Base-by-base conservation (phyloP, 306 rosid genomes). In the Quercus aquifolioides region DNA sequence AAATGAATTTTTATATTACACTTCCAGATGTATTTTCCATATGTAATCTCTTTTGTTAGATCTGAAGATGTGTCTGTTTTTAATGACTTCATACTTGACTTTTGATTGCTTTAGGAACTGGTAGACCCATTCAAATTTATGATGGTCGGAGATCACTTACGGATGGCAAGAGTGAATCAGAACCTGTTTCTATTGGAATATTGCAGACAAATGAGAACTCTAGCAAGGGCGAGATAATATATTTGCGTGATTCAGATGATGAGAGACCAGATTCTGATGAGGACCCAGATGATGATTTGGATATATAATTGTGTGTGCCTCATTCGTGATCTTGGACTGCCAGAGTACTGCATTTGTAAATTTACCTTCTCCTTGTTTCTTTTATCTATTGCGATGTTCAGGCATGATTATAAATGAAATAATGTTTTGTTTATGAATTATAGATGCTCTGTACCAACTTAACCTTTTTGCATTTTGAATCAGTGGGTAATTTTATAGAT, bases 241-340 rank as follows among this genome's bases (percentile, higher is more conserved):
- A 92, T 83, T 90, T 84, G 25, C 95, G 97, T 3, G 99, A 94
- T 83, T 94, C 99, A 13, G 99, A 94, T 55, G 99, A 90, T 76
- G 97, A 94, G 89, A 94, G 88, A 92, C 99, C 97, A 58, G 99
- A 94, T 84, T 94, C 99, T 67, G 99, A 92, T 79, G 99, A 94
- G 87, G 99, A 94, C 80, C 99, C 97, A 30, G 97, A 92, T 77
- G 97, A 94, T 88, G 99, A 94, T 87, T 84, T 92, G 81, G 99
- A 94, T 79, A 94, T 94, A 78, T 94, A 76, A 87, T 41, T 58
- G 38, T 71, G 41, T 71, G 20, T 6, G 23, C 19, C 17, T 30
- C 33, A 12, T 71, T n/a, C 10, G 0, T 43, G 38, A 67, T 67
- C 21, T 26, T 14, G 30, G 30, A 43, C 20, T 49, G 25, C 59